Conservation (phyloP, 2,329 filamentous ascomycete genomes). For the Botrytis fabae region DNA sequence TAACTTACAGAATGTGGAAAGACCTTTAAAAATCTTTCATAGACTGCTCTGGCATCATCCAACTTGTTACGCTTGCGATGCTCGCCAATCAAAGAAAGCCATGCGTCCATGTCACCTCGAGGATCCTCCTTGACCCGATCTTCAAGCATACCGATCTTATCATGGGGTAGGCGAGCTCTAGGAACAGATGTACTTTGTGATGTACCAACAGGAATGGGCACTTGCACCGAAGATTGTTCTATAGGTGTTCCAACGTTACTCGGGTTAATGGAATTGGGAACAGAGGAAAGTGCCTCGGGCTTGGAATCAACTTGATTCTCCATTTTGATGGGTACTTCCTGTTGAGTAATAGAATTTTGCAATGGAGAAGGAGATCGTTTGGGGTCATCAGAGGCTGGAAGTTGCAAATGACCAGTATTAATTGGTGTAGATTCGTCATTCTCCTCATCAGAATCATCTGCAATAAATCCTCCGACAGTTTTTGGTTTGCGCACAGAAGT, state of each 20-base stretch:
- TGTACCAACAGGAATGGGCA: slow-evolving; percentile 31
- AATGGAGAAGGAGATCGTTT: slow-evolving; percentile 39
- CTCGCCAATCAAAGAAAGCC: slow-evolving; percentile 83
- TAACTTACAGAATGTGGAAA: slow-evolving; percentile 87
- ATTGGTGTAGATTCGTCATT: slow-evolving; percentile 36
- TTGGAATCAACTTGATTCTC: slow-evolving; percentile 39
- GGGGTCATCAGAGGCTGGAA: slow-evolving; percentile 33
- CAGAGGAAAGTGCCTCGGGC: slow-evolving; percentile 29
- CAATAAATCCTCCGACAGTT: slow-evolving; percentile 41
- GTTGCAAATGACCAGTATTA: slow-evolving; percentile 32
- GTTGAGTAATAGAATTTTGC: slow-evolving; percentile 37
- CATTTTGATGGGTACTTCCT: slow-evolving; percentile 32
- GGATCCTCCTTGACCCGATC: slow-evolving; percentile 90
- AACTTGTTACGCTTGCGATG: slow-evolving; percentile 79
- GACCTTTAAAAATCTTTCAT: slow-evolving; percentile 81
- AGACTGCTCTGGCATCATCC: slow-evolving; percentile 76
- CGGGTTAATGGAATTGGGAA: slow-evolving; percentile 35
- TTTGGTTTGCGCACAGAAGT: slow-evolving; percentile 40
- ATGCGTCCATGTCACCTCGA: slow-evolving; percentile 87
- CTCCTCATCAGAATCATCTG: slow-evolving; percentile 43
- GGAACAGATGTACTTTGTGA: slow-evolving; percentile 34
- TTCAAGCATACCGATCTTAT: slow-evolving; percentile 59
- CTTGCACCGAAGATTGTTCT: slow-evolving; percentile 36
- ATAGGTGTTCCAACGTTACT: slow-evolving; percentile 30
- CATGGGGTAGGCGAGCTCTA: slow-evolving; percentile 42